Base-by-base conservation (phyloP, 2,329 filamentous ascomycete genomes). In the Verticillium dahliae region DNA sequence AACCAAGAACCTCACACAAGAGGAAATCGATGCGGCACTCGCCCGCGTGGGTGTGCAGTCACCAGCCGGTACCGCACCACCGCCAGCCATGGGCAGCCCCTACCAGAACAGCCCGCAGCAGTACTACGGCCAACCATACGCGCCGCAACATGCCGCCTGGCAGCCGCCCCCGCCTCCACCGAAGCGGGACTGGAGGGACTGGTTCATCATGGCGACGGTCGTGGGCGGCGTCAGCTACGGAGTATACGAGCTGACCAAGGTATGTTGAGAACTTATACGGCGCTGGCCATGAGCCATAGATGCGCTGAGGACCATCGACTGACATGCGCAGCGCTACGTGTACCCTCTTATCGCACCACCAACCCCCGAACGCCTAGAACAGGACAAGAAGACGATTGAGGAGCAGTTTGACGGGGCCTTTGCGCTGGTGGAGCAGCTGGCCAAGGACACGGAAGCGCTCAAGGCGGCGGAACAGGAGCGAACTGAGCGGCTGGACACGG, bases 141-240 rank as follows among this genome's bases (percentile, higher is more conserved):
- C 80, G 59, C 81, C 80, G 58, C 81, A 81, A 63, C 77, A 82
- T 62, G 78, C 74, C 62, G 78, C 81, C 67, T 88, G 85, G 85
- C 85, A 85, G 69, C 80, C 80, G 35, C 78, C 84, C 3, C 82
- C 82, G 1, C 80, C 83, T 61, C 77, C 87, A 2, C 92, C 92
- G 3, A 88, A 87, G 72, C 83, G 95, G 71, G 95, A 99, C 77
- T 99, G 95, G 95, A 85, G 96, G 64, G 95, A 99, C 73, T 98
- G 92, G 90, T 99, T 99, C 77, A 98, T 99, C 75, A 97, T 98
- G 92, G 95, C 95, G 7, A 99, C 95, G 0, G 91, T 98, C 13
- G 89, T 96, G 65, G 90, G 92, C 62, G 92, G 93, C 57, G 88
- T 97, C 22, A 85, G 92, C 45, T 98, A 97, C 71, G 94, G 93